Base-by-base conservation (phyloP, 352 stramenopile species). In the Pythium biforme region DNA sequence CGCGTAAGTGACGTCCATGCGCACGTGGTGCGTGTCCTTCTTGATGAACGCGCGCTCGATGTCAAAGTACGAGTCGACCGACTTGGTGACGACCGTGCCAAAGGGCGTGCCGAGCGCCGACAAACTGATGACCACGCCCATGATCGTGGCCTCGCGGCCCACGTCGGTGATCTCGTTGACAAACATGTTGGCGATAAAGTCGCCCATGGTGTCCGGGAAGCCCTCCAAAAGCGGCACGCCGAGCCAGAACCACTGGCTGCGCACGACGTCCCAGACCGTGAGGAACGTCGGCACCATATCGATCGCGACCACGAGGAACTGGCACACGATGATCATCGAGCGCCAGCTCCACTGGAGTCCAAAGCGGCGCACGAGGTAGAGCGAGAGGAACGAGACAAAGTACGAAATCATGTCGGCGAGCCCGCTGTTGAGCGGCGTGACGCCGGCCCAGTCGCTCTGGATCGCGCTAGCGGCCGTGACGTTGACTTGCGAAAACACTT, bases 371-470 rank as follows among this genome's bases (percentile, higher is more conserved):
- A 58, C 55, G 27, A 58, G n/a, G 19, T n/a, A 55, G 19, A 69
- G 41, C 17, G 33, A 52, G 6, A 46, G 23, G 19, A 56, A 50
- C 26, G 59, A 26, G 33, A 73, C 50, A 12, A 51, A 23, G 23
- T 40, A 53, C 19, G 47, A 51, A n/a, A 72, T 29, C 19, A 75
- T 60, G 26, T 43, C 59, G 17, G 59, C 54, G 20, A 72, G 23
- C 4, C 55, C 43, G 37, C 51, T 58, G 61, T 75, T 75, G 19
- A 75, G n/a, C n/a, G 68, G 62, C 40, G 47, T 34, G 34, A 75
- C 68, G 10, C 55, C 40, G 22, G 64, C 68, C 54, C 61, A 75
- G 40, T n/a, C 15, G 22, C 23, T 67, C 33, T 67, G 41, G 29
- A 75, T 69, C 20, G 63, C 19, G 12, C 12, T 29, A 4, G 29